Percentiles rank a stretch among this genome's conserved stretches.
phyloP scores from a whole-genome alignment of 2,329 filamentous ascomycete species.

The Penicillium crustosum region DNA sequence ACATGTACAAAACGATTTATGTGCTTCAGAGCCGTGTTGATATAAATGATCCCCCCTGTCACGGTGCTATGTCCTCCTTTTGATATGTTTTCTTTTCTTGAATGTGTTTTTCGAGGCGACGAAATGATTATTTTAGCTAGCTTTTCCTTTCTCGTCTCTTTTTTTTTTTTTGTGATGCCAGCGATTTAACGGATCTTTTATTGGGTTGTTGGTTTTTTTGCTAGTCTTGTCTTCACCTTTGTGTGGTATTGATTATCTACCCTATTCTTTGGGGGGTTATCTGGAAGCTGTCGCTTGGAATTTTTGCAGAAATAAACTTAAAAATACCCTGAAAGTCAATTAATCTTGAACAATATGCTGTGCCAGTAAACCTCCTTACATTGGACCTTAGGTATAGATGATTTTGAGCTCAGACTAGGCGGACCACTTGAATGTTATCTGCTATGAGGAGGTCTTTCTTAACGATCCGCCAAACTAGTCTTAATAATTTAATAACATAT shows the following conservation, averaged over 20 bases:
- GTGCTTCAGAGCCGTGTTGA: slow-evolving; percentile 7
- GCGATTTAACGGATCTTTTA: slow-evolving; percentile 16
- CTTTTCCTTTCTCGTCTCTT: slow-evolving; percentile 3
- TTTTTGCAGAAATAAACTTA: too few relatives aligned
- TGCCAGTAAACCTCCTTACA: too few relatives aligned
- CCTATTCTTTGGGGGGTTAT: too few relatives aligned
- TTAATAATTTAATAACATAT: too few relatives aligned
- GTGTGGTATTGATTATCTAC: neutral
- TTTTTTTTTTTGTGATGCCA: slow-evolving; percentile 8
- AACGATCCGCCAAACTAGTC: too few relatives aligned
- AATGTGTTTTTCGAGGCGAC: slow-evolving; percentile 2
- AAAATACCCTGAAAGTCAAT: too few relatives aligned
- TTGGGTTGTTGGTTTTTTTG: slow-evolving; percentile 1
- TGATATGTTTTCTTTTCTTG: slow-evolving; percentile 7
- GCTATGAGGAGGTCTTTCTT: too few relatives aligned
- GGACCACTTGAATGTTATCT: too few relatives aligned
- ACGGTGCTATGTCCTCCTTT: slow-evolving; percentile 9
- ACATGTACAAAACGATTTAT: slow-evolving; percentile 23
- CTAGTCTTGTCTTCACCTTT: neutral
- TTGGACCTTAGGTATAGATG: too few relatives aligned
- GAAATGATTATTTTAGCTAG: slow-evolving; percentile 10
- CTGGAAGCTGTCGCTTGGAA: too few relatives aligned
- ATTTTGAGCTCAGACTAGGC: too few relatives aligned
- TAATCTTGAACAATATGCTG: too few relatives aligned
- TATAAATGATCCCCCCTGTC: slow-evolving; percentile 7